These are phyloP conservation scores for Neodidymelliopsis sp. DNA, from an alignment of 2,329 filamentous ascomycete genomes.

Conservation along the genomic window DNA sequence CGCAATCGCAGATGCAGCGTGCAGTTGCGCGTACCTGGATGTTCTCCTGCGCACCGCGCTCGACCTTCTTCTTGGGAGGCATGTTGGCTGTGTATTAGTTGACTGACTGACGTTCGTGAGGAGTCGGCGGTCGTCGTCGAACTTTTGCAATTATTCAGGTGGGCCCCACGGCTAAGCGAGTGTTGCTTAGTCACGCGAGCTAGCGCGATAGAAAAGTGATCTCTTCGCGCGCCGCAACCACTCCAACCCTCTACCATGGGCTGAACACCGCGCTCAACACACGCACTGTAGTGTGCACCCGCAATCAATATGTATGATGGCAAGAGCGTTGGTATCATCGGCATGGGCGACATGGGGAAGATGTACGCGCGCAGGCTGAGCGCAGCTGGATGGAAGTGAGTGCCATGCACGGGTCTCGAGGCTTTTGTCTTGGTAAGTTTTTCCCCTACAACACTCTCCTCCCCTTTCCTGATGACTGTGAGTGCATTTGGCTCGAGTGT, in stretches of 20 bases:
- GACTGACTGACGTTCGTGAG: conserved; percentile 39
- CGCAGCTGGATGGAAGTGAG: conserved; percentile 95
- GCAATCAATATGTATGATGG: conserved; percentile 61
- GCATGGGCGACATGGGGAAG: conserved; percentile 99
- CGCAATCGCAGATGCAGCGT: neutral
- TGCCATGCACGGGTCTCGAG: conserved; percentile 30
- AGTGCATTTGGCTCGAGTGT: conserved; percentile 99
- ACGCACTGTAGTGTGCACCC: conserved; percentile 31
- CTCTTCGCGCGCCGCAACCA: conserved; percentile 24
- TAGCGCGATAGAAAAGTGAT: conserved; percentile 27
- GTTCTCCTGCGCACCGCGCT: conserved; percentile 88
- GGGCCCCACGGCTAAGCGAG: conserved; percentile 20
- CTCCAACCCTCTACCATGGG: conserved; percentile 32
- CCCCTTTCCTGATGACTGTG: conserved; percentile 88
- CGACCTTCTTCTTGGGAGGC: conserved; percentile 87
- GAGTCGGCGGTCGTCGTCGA: conserved; percentile 16
- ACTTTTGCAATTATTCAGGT: conserved; percentile 28
- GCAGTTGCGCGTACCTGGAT: conserved; percentile 58
- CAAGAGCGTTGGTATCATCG: conserved; percentile 90
- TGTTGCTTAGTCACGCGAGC: conserved; percentile 17
- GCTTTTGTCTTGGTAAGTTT: conserved; percentile 37
- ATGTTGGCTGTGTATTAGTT: conserved; percentile 61
- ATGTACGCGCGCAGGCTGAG: conserved; percentile 94
- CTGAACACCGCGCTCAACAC: conserved; percentile 37
- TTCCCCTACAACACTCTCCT: conserved; percentile 18